These are phyloP conservation scores for Chytriomyces confervae DNA, from an alignment of 192 early-diverging fungal genomes.

Conservation along the genomic window DNA sequence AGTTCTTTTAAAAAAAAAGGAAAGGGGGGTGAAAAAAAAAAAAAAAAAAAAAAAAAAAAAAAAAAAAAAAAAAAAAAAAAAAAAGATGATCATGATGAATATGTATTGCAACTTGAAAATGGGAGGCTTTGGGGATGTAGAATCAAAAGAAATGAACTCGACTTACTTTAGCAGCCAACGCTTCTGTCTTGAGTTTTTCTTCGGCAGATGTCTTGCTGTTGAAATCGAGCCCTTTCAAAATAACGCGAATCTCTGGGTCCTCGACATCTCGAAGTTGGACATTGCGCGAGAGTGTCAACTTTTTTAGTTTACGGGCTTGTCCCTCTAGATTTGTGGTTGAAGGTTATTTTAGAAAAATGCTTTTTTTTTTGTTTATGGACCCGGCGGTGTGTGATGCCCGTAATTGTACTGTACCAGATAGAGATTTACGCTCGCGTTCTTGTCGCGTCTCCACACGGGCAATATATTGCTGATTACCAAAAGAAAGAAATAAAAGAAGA, in stretches of 20 bases:
- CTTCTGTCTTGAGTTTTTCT: slow-evolving; percentile 23
- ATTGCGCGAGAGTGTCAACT: slow-evolving; percentile 36
- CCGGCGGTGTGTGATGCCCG: too few species aligned
- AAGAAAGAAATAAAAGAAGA: slow-evolving; percentile 3
- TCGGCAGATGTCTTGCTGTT: slow-evolving; percentile 30
- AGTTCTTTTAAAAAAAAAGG: too few species aligned
- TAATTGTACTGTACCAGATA: slow-evolving; percentile 22
- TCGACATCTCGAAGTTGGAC: slow-evolving; percentile 32
- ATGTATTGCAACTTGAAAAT: too few species aligned
- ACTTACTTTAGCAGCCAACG: slow-evolving; percentile 21
- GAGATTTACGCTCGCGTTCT: slow-evolving; percentile 28
- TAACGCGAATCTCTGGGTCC: slow-evolving; percentile 37
- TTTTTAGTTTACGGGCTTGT: slow-evolving; percentile 31
- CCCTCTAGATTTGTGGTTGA: background rate
- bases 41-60: too few species aligned
- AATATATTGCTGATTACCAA: slow-evolving; percentile 15
- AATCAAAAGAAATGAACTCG: background rate
- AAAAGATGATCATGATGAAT: too few species aligned
- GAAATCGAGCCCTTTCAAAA: slow-evolving; percentile 34
- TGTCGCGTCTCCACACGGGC: slow-evolving; percentile 31
- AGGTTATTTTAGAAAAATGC: too few species aligned
- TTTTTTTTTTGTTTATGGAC: background rate
- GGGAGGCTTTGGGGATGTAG: too few species aligned
- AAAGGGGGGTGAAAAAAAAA: too few species aligned
- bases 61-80: too few species aligned